Evolutionary conservation across 1,139 yeast species (phyloP), one percentile per base, ranked within the genome.

Genomic region (Pichia norvegensis): DNA sequence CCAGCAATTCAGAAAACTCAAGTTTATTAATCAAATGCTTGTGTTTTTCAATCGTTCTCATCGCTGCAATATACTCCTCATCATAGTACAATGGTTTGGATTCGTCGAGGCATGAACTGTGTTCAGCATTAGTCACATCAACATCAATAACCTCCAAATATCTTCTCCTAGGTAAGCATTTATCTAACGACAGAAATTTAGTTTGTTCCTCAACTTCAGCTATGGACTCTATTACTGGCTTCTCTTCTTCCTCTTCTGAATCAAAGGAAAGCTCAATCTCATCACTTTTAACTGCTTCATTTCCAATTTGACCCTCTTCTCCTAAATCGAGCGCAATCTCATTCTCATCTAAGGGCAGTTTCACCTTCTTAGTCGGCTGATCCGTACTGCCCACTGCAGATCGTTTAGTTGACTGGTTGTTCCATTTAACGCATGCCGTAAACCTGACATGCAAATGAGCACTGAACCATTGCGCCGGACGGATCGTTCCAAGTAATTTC

Each of bases 361-460:
- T 20, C 7, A 16, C 25, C 14, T 36, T 36, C 23, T 36, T 22
- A 20, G 4, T 20, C 4, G 20, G 20, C 6, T 16, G 20, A 17
- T 31, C 13, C 14, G 20, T 8, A 31, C 20, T 16, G 8, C 9
- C 19, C 8, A 16, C 14, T n/a, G 27, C 25, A 2, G 13, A 16
- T 17, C 38, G n/a, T 27, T 44, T 68, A 62, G 11, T 54, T 52
- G 43, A 39, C 49, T 41, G 16, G 6, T 31, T 17, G 13, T 31
- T 17, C 61, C 60, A 80, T 2, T 59, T 50, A 4, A 74, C 68
- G 1, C 46, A 46, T 0, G 97, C 97, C 14, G 68, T 70, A 58
- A 78, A 92, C 46, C 69, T 68, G 1, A 83, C 90, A 64, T 92
- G 99, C 49, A 92, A 64, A 68, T 92, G 99, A 3, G 95, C 95